Base-by-base conservation (phyloP, 139 green algal species). In the Chlamydomonas sphaeroides region DNA sequence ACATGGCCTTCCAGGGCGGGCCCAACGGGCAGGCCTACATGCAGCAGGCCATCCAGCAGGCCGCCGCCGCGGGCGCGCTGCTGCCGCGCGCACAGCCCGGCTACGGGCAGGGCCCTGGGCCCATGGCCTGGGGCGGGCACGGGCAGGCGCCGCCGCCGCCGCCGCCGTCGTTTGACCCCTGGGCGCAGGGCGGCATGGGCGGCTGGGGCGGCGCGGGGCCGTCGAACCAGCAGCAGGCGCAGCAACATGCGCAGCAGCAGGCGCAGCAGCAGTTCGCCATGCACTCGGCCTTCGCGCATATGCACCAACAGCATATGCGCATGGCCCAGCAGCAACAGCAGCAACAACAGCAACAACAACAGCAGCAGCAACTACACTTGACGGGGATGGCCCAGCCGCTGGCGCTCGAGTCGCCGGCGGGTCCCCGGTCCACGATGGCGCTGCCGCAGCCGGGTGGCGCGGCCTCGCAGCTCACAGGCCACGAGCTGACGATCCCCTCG, bases 401-500 rank as follows among this genome's bases (percentile, higher is more conserved):
- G 53, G 42, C 26, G 72, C 32, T 79, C 11, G 20, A 23, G 48
- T 48, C 38, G 42, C 3, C 41, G 61, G 79, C 53, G 35, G 66
- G 36, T 15, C n/a, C n/a, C n/a, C n/a, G n/a, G n/a, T n/a, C n/a
- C n/a, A n/a, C n/a, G 56, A 15, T 15, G 30, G 36, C 49, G 30
- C 33, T 68, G 36, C 20, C 72, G 53, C 72, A 38, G 59, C 59
- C 28, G 61, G 5, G 11, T 11, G 61, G n/a, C 10, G 8, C n/a
- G 61, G n/a, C 61, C 61, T 36, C 61, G 15, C 61, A n/a, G n/a
- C n/a, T n/a, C 59, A 21, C 30, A 36, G 59, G 28, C 25, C 35
- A 79, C 39, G 56, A 79, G 56, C 62, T 71, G 73, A 70, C 73
- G 6, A 17, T 83, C 33, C 76, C 76, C 7, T 73, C 76, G 21